phyloP scores from a whole-genome alignment of 176 grass and related monocot species.

The Lolium perenne region DNA sequence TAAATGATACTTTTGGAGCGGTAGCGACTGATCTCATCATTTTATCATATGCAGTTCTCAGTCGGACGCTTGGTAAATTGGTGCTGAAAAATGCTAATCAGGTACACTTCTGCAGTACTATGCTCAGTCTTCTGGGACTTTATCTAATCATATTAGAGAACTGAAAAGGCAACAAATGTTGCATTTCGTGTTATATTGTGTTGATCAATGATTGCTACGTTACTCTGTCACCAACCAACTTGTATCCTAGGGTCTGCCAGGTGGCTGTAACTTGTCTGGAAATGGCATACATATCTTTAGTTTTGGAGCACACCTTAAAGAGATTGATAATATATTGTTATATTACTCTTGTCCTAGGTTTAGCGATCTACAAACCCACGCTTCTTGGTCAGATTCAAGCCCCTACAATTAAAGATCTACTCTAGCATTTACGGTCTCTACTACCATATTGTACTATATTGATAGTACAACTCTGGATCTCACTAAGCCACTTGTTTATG shows the following conservation, averaged over 20 bases:
- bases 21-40: background rate
- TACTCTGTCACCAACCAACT: too few relatives aligned
- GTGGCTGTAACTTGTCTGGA: too few relatives aligned
- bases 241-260: too few relatives aligned
- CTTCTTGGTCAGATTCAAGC: background rate
- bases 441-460: too few relatives aligned
- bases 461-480: too few relatives aligned
- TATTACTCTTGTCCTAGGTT: background rate
- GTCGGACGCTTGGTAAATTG: conserved; percentile 73
- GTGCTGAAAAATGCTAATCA: conserved; percentile 90
- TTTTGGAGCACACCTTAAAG: too few relatives aligned
- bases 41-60: conserved; percentile 59
- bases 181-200: background rate
- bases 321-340: too few relatives aligned
- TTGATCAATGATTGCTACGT: too few relatives aligned
- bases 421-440: background rate
- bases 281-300: too few relatives aligned
- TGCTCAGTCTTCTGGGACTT: background rate
- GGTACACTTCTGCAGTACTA: conserved; percentile 38
- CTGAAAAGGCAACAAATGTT: background rate
- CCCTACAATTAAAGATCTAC: too few relatives aligned
- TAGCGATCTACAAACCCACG: background rate
- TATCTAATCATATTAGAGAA: too few relatives aligned
- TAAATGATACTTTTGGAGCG: background rate
- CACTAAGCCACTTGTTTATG: too few relatives aligned